Evolutionary conservation across 805 yeast genomes (phyloP).

Genomic region (Kuraishia piskuri): DNA sequence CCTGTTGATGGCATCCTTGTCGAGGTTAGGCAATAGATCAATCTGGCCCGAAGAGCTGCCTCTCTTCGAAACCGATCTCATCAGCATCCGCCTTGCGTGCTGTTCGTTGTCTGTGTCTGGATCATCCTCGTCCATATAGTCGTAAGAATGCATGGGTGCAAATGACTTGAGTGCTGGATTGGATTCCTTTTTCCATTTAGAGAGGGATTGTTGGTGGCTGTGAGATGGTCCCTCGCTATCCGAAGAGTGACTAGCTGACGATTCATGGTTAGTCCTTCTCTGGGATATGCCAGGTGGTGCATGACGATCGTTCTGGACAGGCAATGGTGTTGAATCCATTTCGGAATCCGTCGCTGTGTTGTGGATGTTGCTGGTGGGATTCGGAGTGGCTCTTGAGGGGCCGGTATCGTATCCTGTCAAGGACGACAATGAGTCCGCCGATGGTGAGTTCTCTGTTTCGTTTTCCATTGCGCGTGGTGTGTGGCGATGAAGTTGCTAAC

Average conservation of each 20-base stretch:
- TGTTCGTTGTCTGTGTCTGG: constrained; percentile 25
- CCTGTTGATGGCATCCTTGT: constrained; percentile 9
- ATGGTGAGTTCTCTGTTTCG: not conserved
- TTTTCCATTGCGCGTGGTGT: not conserved
- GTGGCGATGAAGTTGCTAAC: not conserved
- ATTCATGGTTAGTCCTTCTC: not conserved
- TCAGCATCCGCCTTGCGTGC: constrained; percentile 18
- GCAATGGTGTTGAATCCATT: not conserved
- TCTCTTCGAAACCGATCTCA: constrained; percentile 11
- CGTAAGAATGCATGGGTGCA: not conserved
- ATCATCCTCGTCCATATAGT: constrained; percentile 17
- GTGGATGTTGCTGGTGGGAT: not conserved
- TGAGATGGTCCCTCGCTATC: not conserved
- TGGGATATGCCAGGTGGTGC: not conserved
- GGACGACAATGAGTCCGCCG: not conserved
- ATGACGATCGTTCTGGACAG: not conserved
- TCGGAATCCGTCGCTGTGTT: not conserved
- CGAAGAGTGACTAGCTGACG: not conserved
- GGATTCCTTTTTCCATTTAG: not conserved
- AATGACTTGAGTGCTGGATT: not conserved
- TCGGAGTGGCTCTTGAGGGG: not conserved
- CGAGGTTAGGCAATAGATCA: constrained; percentile 8
- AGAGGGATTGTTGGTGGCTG: not conserved
- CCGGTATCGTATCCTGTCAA: not conserved
- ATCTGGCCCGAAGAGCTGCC: not conserved